These are phyloP conservation scores for Cercospora sesami DNA, from an alignment of 2,329 filamentous ascomycete species.

Conservation along the genomic window DNA sequence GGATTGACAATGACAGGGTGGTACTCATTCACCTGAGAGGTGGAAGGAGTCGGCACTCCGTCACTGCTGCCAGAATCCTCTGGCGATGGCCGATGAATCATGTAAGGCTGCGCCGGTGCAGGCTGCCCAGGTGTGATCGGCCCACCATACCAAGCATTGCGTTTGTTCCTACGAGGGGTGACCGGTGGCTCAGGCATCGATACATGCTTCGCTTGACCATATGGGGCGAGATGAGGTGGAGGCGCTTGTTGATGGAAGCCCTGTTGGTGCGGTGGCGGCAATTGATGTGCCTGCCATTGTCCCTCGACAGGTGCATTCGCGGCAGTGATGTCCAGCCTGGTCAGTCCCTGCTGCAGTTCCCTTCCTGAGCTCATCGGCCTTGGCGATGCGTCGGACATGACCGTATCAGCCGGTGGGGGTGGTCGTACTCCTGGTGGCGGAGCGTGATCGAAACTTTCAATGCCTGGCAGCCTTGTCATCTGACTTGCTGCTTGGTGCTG, in stretches of 20 bases:
- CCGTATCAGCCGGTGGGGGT: conserved; percentile 67
- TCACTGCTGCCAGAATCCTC: conserved; percentile 59
- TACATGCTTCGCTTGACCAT: conserved; percentile 41
- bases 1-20: conserved; percentile 56
- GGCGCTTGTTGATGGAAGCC: conserved; percentile 21
- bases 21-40: conserved; percentile 51
- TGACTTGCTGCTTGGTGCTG: conserved; percentile 57
- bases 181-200: conserved; percentile 45
- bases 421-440: conserved; percentile 63
- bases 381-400: conserved; percentile 64
- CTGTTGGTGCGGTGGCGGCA: conserved; percentile 27
- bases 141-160: conserved; percentile 72
- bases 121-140: conserved; percentile 39
- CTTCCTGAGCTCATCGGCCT: conserved; percentile 44
- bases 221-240: conserved; percentile 28
- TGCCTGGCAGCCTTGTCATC: conserved; percentile 75
- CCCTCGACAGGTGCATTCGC: conserved; percentile 40
- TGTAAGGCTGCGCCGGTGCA: conserved; percentile 15
- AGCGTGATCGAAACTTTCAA: conserved; percentile 84
- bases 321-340: conserved; percentile 63
- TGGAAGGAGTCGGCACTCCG: conserved; percentile 55
- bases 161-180: conserved; percentile 61
- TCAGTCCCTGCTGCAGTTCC: conserved; percentile 65
- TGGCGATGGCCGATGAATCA: conserved; percentile 52
- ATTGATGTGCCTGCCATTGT: conserved; percentile 33